Evolutionary conservation across 2,329 filamentous ascomycete species (phyloP), one percentile per base, ranked within the genome.

Genomic region (Fusarium denticulatum): DNA sequence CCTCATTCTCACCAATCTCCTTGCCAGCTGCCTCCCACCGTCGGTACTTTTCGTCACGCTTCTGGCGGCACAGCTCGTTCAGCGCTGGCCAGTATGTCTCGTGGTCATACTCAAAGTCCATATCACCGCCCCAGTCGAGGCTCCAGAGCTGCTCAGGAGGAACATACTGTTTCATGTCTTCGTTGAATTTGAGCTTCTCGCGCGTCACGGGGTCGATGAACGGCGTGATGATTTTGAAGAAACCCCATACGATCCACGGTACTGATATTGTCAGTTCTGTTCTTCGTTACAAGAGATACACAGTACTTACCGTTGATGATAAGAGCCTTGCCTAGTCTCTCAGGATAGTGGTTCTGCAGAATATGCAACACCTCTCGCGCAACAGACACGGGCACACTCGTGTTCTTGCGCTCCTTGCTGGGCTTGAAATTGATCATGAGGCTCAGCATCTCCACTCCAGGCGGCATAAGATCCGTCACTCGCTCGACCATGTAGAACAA

Each of bases 131-230:
- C 76, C 86, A 87, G 78, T 93, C 91, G 64, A 91, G 87, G 77
- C 91, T 92, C 91, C 94, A 93, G 60, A 99, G 89, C 81, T 98
- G 96, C 78, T 92, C 87, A 13, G 91, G 83, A 10, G 95, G 95
- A 26, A 99, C 92, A 81, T 95, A 94, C 75, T 93, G 86, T 76
- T 88, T 88, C 86, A 97, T 91, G 80, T 97, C 93, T 82, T 97
- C 95, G 86, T 98, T 98, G 88, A 97, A 98, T 85, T 96, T 97
- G 85, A 99, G 91, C 87, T 99, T 99, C 79, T 96, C 91, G 66
- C 93, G 91, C 15, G 96, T 99, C 78, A 95, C 86, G 13, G 96
- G 96, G 83, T 99, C 96, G 84, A 99, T 97, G 84, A 99, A 98
- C 43, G 96, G 95, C 9, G 91, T 95, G 83, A 99, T 95, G 78